Conservation (phyloP, 164 flowering plant species). For the Vitis labrusca region DNA sequence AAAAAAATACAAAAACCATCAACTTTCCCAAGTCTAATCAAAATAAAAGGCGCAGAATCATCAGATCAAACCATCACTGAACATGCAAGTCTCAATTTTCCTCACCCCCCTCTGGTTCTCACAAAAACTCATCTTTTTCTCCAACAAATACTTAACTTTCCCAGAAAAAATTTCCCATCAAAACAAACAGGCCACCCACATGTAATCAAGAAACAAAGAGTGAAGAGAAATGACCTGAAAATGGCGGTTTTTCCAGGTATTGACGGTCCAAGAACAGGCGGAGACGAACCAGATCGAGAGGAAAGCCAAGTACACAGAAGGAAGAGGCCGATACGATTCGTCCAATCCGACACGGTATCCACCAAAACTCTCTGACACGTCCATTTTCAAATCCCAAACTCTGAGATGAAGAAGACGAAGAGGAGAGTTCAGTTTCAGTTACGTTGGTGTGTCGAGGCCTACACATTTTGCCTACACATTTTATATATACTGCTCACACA, state of each 20-base stretch:
- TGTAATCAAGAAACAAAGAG: background rate
- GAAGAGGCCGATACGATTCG: constrained; percentile 70
- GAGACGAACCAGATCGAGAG: constrained; percentile 62
- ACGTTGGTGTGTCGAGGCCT: background rate
- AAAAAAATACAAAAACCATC: background rate
- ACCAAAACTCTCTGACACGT: constrained; percentile 17
- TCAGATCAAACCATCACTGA: too few relatives aligned
- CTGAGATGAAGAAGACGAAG: too few relatives aligned
- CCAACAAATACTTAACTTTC: background rate
- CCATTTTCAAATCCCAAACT: constrained; percentile 17
- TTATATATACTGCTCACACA: too few relatives aligned
- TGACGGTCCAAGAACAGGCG: constrained; percentile 69
- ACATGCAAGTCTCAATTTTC: too few relatives aligned
- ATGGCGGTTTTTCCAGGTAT: constrained; percentile 72
- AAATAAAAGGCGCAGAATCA: too few relatives aligned
- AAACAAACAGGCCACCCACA: background rate
- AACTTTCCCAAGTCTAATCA: too few relatives aligned
- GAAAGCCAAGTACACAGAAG: constrained; percentile 68
- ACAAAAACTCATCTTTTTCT: too few relatives aligned
- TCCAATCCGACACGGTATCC: constrained; percentile 28
- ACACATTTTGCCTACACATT: too few relatives aligned
- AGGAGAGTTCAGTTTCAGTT: background rate
- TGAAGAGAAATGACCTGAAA: constrained; percentile 52
- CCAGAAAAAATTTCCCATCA: background rate
- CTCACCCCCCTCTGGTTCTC: too few relatives aligned